Evolutionary conservation across 2,329 filamentous ascomycete species (phyloP).

Genomic region (Daldinia sp.): DNA sequence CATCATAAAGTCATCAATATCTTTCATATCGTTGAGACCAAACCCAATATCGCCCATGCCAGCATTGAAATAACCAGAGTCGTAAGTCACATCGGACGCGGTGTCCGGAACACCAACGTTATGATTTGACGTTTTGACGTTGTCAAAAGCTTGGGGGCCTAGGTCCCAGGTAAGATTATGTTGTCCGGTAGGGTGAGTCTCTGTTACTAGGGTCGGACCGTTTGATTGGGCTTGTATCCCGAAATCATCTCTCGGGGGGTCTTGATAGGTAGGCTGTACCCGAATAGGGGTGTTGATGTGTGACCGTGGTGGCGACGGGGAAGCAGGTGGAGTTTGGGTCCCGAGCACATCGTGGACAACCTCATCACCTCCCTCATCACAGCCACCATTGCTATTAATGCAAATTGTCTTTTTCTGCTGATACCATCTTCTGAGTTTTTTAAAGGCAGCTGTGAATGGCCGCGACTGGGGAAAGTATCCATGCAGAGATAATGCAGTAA

Average conservation of each 20-base stretch:
- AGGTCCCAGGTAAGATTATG: slow-evolving; percentile 8
- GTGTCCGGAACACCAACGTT: neutral
- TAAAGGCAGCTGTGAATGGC: slow-evolving; percentile 25
- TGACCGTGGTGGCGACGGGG: slow-evolving; percentile 3
- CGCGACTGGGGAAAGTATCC: slow-evolving; percentile 28
- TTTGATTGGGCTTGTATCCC: neutral
- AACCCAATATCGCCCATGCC: slow-evolving; percentile 12
- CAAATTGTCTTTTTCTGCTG: slow-evolving; percentile 28
- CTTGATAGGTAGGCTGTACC: neutral
- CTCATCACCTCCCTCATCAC: slow-evolving; percentile 9
- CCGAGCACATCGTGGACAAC: slow-evolving; percentile 23
- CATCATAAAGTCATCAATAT: slow-evolving; percentile 27
- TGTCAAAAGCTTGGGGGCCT: neutral
- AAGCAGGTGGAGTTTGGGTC: slow-evolving; percentile 28
- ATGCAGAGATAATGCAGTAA: slow-evolving; percentile 15
- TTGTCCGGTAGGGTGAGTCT: neutral
- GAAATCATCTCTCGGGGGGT: neutral
- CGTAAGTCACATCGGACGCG: neutral
- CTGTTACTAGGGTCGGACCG: neutral
- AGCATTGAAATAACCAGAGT: slow-evolving; percentile 6
- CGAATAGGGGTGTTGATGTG: neutral
- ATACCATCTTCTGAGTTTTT: slow-evolving; percentile 26
- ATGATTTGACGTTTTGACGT: neutral
- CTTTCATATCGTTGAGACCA: slow-evolving; percentile 22
- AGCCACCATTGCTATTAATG: slow-evolving; percentile 24